phyloP scores from a whole-genome alignment of 1,284 basidiomycete genomes.

The Lignosus rhinocerotis region DNA sequence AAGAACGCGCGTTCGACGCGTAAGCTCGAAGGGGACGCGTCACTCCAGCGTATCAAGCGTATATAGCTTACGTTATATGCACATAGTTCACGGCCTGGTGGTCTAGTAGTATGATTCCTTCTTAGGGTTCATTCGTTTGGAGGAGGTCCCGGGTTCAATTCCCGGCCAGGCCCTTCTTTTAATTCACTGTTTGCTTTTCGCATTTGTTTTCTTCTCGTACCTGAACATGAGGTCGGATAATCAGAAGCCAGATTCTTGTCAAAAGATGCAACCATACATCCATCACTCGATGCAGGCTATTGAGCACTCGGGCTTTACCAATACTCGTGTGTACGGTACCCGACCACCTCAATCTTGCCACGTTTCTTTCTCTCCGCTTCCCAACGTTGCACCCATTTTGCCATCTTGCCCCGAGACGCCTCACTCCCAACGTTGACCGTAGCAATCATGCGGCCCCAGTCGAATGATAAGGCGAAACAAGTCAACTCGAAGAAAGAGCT shows the following conservation, averaged over 20 bases:
- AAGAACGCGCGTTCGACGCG: constrained; percentile 16
- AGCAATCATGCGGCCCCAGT: constrained; percentile 87
- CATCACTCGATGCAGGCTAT: too few relatives aligned
- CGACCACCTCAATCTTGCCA: constrained; percentile 52
- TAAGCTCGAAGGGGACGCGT: constrained; percentile 33
- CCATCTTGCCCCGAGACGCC: constrained; percentile 79
- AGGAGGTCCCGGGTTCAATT: constrained; percentile 88
- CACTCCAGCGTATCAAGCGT: too few relatives aligned
- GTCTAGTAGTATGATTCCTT: constrained; percentile 77
- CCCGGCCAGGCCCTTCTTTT: constrained; percentile 66
- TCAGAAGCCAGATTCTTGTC: too few relatives aligned
- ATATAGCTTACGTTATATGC: background rate
- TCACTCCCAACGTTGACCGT: constrained; percentile 93
- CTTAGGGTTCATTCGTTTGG: constrained; percentile 39
- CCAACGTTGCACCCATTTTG: constrained; percentile 86
- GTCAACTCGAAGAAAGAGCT: constrained; percentile 94
- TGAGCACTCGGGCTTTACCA: constrained; percentile 44
- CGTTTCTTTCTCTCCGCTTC: constrained; percentile 73
- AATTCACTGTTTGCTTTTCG: background rate
- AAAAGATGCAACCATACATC: too few relatives aligned
- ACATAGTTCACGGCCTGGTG: constrained; percentile 44
- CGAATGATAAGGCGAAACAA: constrained; percentile 86
- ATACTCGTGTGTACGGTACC: constrained; percentile 64
- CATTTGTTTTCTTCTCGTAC: too few relatives aligned
- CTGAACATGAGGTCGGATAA: too few relatives aligned